Evolutionary conservation across 495 filamentous ascomycete genomes (phyloP).

Genomic region (Aspergillus conjunctus): DNA sequence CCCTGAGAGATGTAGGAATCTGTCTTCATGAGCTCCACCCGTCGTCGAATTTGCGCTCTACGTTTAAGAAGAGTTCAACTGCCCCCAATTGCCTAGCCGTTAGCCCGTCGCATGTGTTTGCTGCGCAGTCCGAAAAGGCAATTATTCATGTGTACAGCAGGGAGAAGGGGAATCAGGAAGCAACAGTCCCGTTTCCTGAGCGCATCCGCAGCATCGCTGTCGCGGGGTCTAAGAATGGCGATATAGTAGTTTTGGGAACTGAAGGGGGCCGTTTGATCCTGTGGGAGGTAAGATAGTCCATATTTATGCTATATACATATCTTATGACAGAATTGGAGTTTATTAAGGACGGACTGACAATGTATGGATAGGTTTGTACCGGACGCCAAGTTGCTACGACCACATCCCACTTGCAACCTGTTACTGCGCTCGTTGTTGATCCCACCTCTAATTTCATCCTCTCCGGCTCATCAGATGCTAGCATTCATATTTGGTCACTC

Average conservation of each 20-base stretch:
- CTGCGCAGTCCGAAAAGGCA: slow-evolving; percentile 87
- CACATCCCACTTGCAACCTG: slow-evolving; percentile 81
- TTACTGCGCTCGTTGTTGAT: slow-evolving; percentile 73
- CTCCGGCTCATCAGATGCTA: slow-evolving; percentile 86
- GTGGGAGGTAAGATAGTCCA: slow-evolving; percentile 74
- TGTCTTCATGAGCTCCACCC: slow-evolving; percentile 83
- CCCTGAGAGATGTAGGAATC: slow-evolving; percentile 77
- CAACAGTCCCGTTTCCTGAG: slow-evolving; percentile 81
- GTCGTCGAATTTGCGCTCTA: slow-evolving; percentile 63
- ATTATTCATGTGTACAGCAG: slow-evolving; percentile 89
- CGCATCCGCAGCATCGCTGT: slow-evolving; percentile 72
- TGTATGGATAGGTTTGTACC: slow-evolving; percentile 66
- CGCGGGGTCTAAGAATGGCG: slow-evolving; percentile 61
- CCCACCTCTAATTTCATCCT: slow-evolving; percentile 76
- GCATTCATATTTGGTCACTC: slow-evolving; percentile 87
- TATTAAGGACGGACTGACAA: slow-evolving; percentile 1
- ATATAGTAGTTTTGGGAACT: slow-evolving; percentile 79
- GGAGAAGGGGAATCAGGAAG: slow-evolving; percentile 81
- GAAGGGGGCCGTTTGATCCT: slow-evolving; percentile 81
- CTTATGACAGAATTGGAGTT: neutral
- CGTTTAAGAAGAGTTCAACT: slow-evolving; percentile 92
- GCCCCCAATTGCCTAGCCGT: slow-evolving; percentile 76
- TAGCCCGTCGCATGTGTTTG: slow-evolving; percentile 82
- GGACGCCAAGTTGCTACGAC: slow-evolving; percentile 88
- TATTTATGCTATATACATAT: slow-evolving; percentile 2